Evolutionary conservation across 805 yeast genomes (phyloP).

Genomic region (Lipomyces spencermartinsiae): DNA sequence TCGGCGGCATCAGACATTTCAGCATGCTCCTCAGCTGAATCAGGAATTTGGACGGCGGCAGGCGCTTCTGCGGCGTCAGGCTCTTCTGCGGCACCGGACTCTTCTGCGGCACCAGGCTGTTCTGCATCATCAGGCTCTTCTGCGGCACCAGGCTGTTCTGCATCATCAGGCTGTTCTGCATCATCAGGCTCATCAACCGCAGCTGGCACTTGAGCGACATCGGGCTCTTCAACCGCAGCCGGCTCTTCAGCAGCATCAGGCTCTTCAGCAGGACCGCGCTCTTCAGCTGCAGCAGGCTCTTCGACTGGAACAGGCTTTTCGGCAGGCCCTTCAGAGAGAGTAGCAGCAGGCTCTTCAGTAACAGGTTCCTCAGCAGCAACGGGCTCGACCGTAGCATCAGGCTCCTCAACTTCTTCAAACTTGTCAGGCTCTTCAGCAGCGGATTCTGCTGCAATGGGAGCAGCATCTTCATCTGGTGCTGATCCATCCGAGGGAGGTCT

Average conservation of each 20-base stretch:
- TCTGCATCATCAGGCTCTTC: not conserved
- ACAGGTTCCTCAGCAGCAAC: constrained; percentile 6
- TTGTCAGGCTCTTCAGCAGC: constrained; percentile 6
- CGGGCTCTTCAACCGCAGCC: not conserved
- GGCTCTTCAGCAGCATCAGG: not conserved
- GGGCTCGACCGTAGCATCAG: too few relatives aligned
- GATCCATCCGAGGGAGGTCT: too few relatives aligned
- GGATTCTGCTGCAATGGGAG: not conserved
- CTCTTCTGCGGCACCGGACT: constrained; percentile 2
- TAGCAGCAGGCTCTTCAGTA: constrained; percentile 1
- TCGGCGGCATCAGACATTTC: constrained; percentile 9
- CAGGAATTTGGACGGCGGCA: constrained; percentile 4
- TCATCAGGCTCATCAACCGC: not conserved
- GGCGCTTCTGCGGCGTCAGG: constrained; percentile 36
- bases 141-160: not conserved
- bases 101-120: constrained; percentile 13
- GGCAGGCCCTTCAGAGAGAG: too few relatives aligned
- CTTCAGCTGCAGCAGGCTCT: not conserved
- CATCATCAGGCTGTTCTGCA: not conserved
- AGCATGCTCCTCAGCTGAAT: not conserved
- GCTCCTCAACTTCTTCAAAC: constrained; percentile 5
- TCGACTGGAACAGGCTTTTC: not conserved
- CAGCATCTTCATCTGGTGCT: too few relatives aligned
- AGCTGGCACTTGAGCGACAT: not conserved
- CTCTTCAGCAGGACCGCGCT: not conserved